Evolutionary conservation across 148 eudicot genomes (phyloP).

Genomic region (Rhododendron kiyosumense): DNA sequence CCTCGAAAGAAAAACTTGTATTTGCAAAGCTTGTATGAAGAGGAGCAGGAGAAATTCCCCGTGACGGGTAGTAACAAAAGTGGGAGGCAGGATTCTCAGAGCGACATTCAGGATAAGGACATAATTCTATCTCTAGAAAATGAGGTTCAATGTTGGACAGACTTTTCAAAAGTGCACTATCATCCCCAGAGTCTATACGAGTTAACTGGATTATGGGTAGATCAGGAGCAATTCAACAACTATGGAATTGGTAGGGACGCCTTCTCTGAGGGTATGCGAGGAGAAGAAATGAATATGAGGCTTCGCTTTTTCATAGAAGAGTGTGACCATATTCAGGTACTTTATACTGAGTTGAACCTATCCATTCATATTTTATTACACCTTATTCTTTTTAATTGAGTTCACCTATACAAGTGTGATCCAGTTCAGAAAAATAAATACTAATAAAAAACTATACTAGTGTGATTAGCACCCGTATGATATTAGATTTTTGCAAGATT

Average conservation of each 20-base stretch:
- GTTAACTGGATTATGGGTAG: conserved; percentile 70
- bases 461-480: background rate
- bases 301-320: conserved; percentile 92
- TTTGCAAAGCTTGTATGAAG: conserved; percentile 71
- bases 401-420: background rate
- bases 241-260: conserved; percentile 80
- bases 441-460: background rate
- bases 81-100: conserved; percentile 29
- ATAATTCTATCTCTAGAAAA: conserved; percentile 62
- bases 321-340: conserved; percentile 89
- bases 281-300: conserved; percentile 75
- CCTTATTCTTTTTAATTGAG: background rate
- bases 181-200: conserved; percentile 91
- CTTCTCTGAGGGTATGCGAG: conserved; percentile 50
- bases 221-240: conserved; percentile 53
- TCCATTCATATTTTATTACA: background rate
- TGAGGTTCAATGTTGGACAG: conserved; percentile 81
- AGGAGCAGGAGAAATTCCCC: conserved; percentile 34
- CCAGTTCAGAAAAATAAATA: background rate
- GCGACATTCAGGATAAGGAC: conserved; percentile 51
- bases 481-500: background rate
- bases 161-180: conserved; percentile 88
- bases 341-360: conserved; percentile 1
- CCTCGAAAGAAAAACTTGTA: conserved; percentile 74
- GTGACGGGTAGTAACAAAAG: conserved; percentile 17